Evolutionary conservation across 2,329 filamentous ascomycete species (phyloP), one percentile per base, ranked within the genome.

Genomic region (Colletotrichum paranaense): DNA sequence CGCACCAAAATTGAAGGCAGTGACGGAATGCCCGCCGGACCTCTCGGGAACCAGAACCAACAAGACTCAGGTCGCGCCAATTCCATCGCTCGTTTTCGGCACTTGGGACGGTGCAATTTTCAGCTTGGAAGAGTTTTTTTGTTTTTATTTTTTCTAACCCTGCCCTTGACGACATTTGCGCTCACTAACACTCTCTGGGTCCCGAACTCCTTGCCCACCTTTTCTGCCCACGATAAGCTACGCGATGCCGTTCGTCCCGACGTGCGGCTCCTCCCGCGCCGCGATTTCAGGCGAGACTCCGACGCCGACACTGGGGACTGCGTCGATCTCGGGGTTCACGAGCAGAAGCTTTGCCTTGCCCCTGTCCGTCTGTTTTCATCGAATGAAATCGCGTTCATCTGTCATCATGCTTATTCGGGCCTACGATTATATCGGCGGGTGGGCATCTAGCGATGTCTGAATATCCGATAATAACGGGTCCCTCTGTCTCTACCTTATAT

Each of bases 11-110:
- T 3, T 11, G 16, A n/a, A n/a, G 28, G 9, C 12, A 46, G 60
- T 53, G 69, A 72, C 69, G 58, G 69, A 72, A 62, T 53, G 65
- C 64, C 68, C 56, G 22, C 53, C 69, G 69, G 69, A 42, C 14
- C 28, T 52, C 32, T 72, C 69, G 69, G 69, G 38, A 63, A 53
- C 28, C 8, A 24, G 19, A 49, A 42, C 38, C 38, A 42, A 49
- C 28, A 24, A 24, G 16, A 30, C n/a, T 11, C 30, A 19, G 24
- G 19, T 11, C 16, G 58, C 58, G 24, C 35, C 35, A 28, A 22
- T 46, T 38, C 28, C 60, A 16, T 22, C 46, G 28, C 49, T 26
- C 19, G n/a, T 14, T 24, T n/a, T 53, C 28, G 46, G 38, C 7
- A 22, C 19, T 49, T 42, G 38, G 16, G 16, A 42, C 38, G 5